phyloP scores from a whole-genome alignment of 257 asterid species.

The Nicotiana obtusifolia region DNA sequence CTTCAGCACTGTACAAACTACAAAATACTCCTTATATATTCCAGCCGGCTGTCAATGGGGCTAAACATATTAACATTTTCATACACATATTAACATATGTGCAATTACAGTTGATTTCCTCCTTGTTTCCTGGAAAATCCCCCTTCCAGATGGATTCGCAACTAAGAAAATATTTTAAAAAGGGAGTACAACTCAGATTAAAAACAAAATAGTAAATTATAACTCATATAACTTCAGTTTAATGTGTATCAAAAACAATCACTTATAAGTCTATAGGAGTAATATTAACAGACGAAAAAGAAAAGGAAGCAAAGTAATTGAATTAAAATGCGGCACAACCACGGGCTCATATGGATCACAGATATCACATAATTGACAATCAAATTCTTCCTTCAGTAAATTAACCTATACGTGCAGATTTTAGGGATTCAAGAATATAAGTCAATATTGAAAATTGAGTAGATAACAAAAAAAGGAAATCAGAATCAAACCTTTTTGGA shows the following conservation, averaged over 20 bases:
- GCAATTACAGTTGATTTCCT: too few species aligned
- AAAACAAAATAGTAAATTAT: not conserved
- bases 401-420: not conserved
- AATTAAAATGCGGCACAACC: not conserved
- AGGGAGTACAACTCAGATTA: not conserved
- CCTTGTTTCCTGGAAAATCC: too few species aligned
- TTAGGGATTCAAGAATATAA: not conserved
- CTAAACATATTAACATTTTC: too few species aligned
- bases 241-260: not conserved
- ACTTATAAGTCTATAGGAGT: not conserved
- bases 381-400: too few species aligned
- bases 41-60: too few species aligned
- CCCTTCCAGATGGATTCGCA: not conserved
- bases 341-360: too few species aligned
- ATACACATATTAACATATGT: too few species aligned
- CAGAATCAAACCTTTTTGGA: slow-evolving; percentile 43
- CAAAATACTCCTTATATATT: too few species aligned
- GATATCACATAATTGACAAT: not conserved
- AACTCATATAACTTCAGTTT: not conserved
- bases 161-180: not conserved
- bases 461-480: not conserved
- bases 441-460: not conserved
- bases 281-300: not conserved
- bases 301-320: not conserved
- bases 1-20: too few species aligned